Evolutionary conservation across 1,139 yeast species (phyloP).

Genomic region (Ogataea hybrid): DNA sequence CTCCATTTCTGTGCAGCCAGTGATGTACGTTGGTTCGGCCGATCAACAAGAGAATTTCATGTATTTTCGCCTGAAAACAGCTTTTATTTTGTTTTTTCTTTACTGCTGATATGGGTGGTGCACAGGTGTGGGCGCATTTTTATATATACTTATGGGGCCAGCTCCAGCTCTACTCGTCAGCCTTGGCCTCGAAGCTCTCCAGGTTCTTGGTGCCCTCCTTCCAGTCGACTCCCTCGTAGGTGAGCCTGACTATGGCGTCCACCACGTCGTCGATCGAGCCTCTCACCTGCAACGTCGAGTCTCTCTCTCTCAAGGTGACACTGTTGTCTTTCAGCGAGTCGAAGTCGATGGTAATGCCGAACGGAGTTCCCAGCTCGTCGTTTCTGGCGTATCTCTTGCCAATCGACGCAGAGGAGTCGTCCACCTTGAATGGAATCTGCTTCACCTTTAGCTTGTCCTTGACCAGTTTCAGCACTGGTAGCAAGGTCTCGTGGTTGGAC

Average conservation of each 20-base stretch:
- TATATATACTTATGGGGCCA: neutral
- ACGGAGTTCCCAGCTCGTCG: conserved; percentile 99
- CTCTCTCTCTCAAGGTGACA: conserved; percentile 97
- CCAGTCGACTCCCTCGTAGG: conserved; percentile 78
- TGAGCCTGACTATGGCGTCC: conserved; percentile 72
- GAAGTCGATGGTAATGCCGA: conserved; percentile 97
- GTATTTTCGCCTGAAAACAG: conserved; percentile 5
- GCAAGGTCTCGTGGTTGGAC: conserved; percentile 78
- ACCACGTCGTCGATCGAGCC: conserved; percentile 80
- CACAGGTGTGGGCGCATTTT: conserved; percentile 1
- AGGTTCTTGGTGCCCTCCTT: conserved; percentile 74
- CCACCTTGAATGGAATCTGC: conserved; percentile 93
- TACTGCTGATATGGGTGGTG: conserved; percentile 1
- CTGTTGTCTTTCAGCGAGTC: conserved; percentile 88
- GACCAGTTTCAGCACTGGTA: conserved; percentile 70
- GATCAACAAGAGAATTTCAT: conserved; percentile 1
- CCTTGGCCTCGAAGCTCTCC: conserved; percentile 52
- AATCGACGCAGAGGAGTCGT: conserved; percentile 95
- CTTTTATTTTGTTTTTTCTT: conserved; percentile 9
- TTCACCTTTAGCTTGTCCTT: conserved; percentile 69
- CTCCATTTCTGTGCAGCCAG: conserved; percentile 1
- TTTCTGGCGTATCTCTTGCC: conserved; percentile 99
- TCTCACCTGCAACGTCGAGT: conserved; percentile 94
- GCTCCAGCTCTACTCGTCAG: conserved; percentile 18
- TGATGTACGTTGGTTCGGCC: neutral